Evolutionary conservation across 2,329 filamentous ascomycete species (phyloP).

Genomic region (Lecanicillium sp.): DNA sequence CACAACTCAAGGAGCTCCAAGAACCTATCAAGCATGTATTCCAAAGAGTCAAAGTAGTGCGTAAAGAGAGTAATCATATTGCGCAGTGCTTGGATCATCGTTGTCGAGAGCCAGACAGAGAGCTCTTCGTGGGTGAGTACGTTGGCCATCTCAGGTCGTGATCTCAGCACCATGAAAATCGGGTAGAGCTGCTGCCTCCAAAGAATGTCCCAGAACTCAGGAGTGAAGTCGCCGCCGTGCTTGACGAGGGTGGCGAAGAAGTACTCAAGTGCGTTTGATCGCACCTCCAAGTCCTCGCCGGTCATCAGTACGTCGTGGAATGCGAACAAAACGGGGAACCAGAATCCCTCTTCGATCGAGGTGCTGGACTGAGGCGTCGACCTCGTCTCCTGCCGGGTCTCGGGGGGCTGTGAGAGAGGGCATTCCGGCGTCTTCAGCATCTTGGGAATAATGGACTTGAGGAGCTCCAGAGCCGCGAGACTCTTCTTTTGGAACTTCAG

Average conservation of each 20-base stretch:
- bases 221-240: conserved; percentile 85
- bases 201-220: conserved; percentile 96
- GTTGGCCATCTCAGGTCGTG: conserved; percentile 93
- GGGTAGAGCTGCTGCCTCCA: conserved; percentile 96
- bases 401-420: conserved; percentile 65
- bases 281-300: conserved; percentile 93
- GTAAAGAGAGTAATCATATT: conserved; percentile 99
- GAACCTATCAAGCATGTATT: conserved; percentile 98
- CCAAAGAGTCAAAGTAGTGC: conserved; percentile 91
- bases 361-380: conserved; percentile 62
- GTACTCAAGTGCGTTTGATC: conserved; percentile 85
- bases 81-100: conserved; percentile 95
- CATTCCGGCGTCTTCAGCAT: conserved; percentile 97
- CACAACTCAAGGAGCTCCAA: conserved; percentile 89
- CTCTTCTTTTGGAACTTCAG: conserved; percentile 98
- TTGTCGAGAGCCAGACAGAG: conserved; percentile 97
- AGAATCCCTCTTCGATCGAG: conserved; percentile 93
- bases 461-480: conserved; percentile 85
- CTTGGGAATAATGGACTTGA: conserved; percentile 88
- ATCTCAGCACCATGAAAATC: conserved; percentile 97
- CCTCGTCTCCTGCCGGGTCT: conserved; percentile 25
- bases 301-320: conserved; percentile 99
- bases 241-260: conserved; percentile 90
- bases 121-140: conserved; percentile 93
- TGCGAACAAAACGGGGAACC: conserved; percentile 96